Evolutionary conservation across 345 rosid genomes (phyloP).

Genomic region (Lagerstroemia speciosa): DNA sequence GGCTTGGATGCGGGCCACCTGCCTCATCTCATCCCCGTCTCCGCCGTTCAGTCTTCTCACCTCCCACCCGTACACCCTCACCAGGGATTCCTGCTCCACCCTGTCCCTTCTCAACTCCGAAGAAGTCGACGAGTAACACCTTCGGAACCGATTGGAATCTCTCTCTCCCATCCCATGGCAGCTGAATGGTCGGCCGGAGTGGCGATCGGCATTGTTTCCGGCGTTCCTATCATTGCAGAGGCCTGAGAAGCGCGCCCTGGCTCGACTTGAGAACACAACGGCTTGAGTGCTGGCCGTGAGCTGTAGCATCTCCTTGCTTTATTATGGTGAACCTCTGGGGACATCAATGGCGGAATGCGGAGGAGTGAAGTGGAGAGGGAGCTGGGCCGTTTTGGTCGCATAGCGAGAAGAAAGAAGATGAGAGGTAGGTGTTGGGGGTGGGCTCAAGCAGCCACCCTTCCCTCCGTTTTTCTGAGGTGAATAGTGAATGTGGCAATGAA

Average conservation of each 20-base stretch:
- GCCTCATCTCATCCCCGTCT: constrained; percentile 40
- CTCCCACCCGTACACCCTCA: constrained; percentile 55
- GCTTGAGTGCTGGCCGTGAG: background rate
- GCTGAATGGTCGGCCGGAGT: background rate
- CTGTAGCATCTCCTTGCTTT: background rate
- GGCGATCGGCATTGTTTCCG: background rate
- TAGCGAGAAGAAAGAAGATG: background rate
- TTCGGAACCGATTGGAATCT: background rate
- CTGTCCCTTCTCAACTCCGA: constrained; percentile 5
- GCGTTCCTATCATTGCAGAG: background rate
- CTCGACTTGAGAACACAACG: background rate
- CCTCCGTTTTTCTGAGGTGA: background rate
- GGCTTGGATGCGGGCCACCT: constrained; percentile 61
- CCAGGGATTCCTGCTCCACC: constrained; percentile 27
- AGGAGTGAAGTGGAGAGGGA: background rate
- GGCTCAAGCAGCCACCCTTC: background rate
- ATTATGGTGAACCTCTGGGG: background rate
- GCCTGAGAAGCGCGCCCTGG: background rate
- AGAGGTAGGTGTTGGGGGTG: background rate
- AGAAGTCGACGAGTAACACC: background rate
- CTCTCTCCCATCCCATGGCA: background rate
- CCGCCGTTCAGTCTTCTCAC: constrained; percentile 48
- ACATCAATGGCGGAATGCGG: background rate
- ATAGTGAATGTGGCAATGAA: constrained; percentile 3
- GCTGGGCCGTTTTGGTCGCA: background rate